Conservation (phyloP, 352 stramenopile species). For the Pythium phragmiticola region DNA sequence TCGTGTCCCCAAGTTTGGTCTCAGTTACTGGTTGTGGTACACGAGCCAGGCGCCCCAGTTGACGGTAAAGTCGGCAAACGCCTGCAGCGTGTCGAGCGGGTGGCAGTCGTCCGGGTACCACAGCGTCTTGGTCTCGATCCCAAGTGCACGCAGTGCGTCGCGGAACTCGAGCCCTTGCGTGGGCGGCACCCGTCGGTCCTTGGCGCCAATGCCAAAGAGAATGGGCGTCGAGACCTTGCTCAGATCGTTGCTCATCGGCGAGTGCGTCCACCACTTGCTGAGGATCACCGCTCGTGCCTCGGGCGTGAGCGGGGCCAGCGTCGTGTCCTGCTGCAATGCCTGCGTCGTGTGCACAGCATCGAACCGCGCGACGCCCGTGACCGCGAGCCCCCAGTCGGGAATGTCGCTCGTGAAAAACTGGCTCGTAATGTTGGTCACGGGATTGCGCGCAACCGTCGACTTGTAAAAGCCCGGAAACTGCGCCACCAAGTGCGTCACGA, state of each 20-base stretch:
- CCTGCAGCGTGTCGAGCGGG: constrained; percentile 62
- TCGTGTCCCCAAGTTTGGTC: neutral
- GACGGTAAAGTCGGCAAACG: constrained; percentile 67
- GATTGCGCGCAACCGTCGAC: constrained; percentile 88
- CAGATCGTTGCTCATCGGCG: constrained; percentile 84
- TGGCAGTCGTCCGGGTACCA: constrained; percentile 82
- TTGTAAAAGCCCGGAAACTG: constrained; percentile 95
- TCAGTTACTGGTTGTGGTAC: constrained; percentile 32
- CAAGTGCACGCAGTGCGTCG: constrained; percentile 71
- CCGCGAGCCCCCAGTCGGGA: constrained; percentile 94
- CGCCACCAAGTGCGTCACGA: constrained; percentile 90
- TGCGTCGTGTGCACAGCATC: constrained; percentile 80
- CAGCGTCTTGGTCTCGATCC: constrained; percentile 50
- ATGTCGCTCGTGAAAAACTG: constrained; percentile 96
- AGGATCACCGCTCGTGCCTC: constrained; percentile 60
- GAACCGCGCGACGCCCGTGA: constrained; percentile 79
- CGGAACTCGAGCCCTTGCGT: constrained; percentile 93
- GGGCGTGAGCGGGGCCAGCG: constrained; percentile 37
- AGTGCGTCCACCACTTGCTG: constrained; percentile 86
- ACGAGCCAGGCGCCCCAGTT: constrained; percentile 78
- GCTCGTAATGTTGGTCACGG: constrained; percentile 92
- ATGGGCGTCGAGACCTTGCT: constrained; percentile 87
- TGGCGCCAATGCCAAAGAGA: constrained; percentile 90
- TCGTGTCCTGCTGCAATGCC: constrained; percentile 33
- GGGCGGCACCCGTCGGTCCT: constrained; percentile 90